A percentile compares a stretch with the other conserved stretches of the same genome.
Evolutionary conservation across 2,329 filamentous ascomycete species (phyloP).

Genomic region (Didymella pomorum): DNA sequence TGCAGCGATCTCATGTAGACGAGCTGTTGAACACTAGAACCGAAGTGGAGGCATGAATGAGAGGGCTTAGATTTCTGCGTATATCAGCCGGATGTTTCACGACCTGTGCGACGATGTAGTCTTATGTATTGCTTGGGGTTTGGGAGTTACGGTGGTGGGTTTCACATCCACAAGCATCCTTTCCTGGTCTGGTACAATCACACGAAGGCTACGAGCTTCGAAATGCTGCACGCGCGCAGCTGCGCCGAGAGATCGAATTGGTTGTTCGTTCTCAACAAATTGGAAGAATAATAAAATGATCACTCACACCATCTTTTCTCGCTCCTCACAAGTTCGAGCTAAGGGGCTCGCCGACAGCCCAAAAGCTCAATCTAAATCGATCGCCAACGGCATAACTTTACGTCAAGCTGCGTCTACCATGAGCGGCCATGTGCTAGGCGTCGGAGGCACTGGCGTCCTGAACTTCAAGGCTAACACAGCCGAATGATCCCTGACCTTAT

Average conservation of each 20-base stretch:
- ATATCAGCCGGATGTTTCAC: neutral
- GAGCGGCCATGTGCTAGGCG: conserved; percentile 8
- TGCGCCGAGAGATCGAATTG: neutral
- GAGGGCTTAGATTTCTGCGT: neutral
- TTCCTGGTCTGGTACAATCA: conserved; percentile 9
- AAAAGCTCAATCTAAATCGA: conserved; percentile 1
- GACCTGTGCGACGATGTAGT: conserved; percentile 1
- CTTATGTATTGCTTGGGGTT: conserved; percentile 23
- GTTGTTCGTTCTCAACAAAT: conserved; percentile 5
- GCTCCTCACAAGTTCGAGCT: neutral
- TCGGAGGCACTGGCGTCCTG: conserved; percentile 3
- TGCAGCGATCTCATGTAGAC: conserved; percentile 78
- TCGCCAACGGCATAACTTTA: conserved; percentile 8
- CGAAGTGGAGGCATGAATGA: conserved; percentile 43
- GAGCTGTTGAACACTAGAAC: conserved; percentile 63
- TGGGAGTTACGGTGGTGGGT: conserved; percentile 22
- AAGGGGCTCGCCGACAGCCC: conserved; percentile 1
- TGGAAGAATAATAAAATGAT: conserved; percentile 11
- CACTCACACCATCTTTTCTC: conserved; percentile 3
- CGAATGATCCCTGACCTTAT: conserved; percentile 13
- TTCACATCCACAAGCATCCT: conserved; percentile 7
- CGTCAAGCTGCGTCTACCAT: conserved; percentile 17
- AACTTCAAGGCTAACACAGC: conserved; percentile 7
- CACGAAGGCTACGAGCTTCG: neutral
- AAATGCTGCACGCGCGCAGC: conserved; percentile 1